These are phyloP conservation scores for Phytopythium sindhum DNA, from an alignment of 352 stramenopile genomes.

Conservation along the genomic window DNA sequence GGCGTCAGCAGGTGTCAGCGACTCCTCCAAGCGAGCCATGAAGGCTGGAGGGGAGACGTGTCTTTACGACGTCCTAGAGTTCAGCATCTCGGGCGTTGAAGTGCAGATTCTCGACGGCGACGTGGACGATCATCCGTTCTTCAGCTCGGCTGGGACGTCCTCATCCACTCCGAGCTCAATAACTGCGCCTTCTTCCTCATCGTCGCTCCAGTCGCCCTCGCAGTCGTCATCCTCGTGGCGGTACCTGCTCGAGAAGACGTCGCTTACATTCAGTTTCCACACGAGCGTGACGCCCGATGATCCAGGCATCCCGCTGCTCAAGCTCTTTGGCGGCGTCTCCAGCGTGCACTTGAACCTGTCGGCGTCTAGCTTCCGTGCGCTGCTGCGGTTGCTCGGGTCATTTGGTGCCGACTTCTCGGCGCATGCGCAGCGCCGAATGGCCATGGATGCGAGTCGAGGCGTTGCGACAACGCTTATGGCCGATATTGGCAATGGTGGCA, in stretches of 20 bases:
- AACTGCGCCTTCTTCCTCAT: not conserved
- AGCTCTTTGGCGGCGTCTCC: conserved; percentile 67
- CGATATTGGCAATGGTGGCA: not conserved
- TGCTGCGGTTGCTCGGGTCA: conserved; percentile 61
- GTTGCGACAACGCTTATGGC: not conserved
- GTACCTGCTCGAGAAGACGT: conserved; percentile 76
- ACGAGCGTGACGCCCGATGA: conserved; percentile 78
- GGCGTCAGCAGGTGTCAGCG: not conserved
- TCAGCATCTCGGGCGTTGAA: conserved; percentile 76
- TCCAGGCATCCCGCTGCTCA: conserved; percentile 72
- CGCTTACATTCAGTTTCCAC: conserved; percentile 64
- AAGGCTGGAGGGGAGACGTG: conserved; percentile 19
- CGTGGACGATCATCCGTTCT: conserved; percentile 8
- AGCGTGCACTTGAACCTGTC: conserved; percentile 75
- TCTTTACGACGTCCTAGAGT: conserved; percentile 80
- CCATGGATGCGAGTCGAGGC: conserved; percentile 17
- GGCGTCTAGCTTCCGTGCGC: conserved; percentile 45
- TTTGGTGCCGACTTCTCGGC: conserved; percentile 67
- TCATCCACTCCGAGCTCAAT: not conserved
- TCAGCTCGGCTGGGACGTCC: not conserved
- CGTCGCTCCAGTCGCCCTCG: not conserved
- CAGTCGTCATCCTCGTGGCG: conserved; percentile 27
- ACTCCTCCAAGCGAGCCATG: not conserved
- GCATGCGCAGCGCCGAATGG: conserved; percentile 29
- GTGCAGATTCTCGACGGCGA: conserved; percentile 51